Evolutionary conservation across 2,329 filamentous ascomycete species (phyloP).

Genomic region (Ilyonectria robusta): DNA sequence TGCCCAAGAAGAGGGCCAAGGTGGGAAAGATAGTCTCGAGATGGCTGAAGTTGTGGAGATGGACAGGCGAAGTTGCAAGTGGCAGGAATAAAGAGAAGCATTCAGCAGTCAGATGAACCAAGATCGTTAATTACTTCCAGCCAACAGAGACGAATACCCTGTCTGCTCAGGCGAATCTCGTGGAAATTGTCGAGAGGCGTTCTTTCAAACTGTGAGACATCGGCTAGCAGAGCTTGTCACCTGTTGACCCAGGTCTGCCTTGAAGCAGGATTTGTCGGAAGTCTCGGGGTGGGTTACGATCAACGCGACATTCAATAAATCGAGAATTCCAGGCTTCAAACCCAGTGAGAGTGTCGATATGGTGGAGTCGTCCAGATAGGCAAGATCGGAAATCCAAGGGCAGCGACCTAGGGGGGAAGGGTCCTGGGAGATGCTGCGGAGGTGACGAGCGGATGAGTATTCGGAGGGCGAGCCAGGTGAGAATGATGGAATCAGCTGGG

Average conservation of each 20-base stretch:
- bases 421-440: neutral
- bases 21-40: neutral
- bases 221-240: constrained; percentile 19
- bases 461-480: neutral
- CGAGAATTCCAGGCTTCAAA: neutral
- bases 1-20: constrained; percentile 3
- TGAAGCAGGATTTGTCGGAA: constrained; percentile 17
- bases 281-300: constrained; percentile 17
- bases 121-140: neutral
- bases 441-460: constrained; percentile 5
- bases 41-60: constrained; percentile 4
- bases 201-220: constrained; percentile 26
- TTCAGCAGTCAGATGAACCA: constrained; percentile 3
- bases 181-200: constrained; percentile 1
- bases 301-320: constrained; percentile 10
- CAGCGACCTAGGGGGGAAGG: neutral
- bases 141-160: constrained; percentile 4
- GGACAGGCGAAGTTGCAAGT: neutral
- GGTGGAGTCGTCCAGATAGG: neutral
- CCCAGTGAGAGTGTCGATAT: neutral
- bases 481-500: neutral
- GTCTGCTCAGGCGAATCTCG: constrained; percentile 10
- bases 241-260: neutral
- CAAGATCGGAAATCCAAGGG: neutral
- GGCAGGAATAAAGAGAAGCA: constrained; percentile 1